Base-by-base conservation (phyloP, 805 yeast genomes). In the Priceomyces haplophilus region DNA sequence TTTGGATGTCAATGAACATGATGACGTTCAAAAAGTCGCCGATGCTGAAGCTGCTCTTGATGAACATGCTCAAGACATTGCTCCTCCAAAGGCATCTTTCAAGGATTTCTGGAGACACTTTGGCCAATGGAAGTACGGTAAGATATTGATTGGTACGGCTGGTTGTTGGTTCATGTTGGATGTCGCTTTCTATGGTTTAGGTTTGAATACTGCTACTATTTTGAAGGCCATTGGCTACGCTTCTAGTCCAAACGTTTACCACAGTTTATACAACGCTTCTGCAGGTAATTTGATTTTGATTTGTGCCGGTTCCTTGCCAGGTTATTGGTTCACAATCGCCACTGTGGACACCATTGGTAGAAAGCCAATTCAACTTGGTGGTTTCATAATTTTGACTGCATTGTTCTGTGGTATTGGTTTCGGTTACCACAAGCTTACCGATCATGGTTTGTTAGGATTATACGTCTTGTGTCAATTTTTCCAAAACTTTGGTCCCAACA, bases 261-360 rank as follows among this genome's bases (percentile, higher is more conserved):
- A 72, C 43, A 75, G 80, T 36, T 70, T 89, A 50, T 83, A 82
- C 73, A 79, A 88, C 65, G 65, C 84, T 47, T 86, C 91, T 62
- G 95, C 89, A 45, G 97, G 97, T 81, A 88, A 88, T 70, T 77
- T 88, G 75, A 88, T 88, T 69, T 77, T 88, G 64, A 80, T 88
- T 50, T 87, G 95, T 78, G 97, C 97, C 44, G 97, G 97, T 75
- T 78, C 93, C 36, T 79, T 88, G 67, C 96, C 96, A 56, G 97
- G 97, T 61, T 88, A 88, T 71, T 88, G 96, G 96, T 71, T 76
- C 47, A 63, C 91, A 24, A 88, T 83, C 54, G 88, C 88, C 40
- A 82, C 91, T 37, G 62, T 88, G 47, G 97, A 88, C 67, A 74
- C 69, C 30, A 55, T 88, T 53, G 97, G 97, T 56, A 82, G 97